Base-by-base conservation (phyloP, 1,284 basidiomycete species). In the Ceratobasidium papillatum region DNA sequence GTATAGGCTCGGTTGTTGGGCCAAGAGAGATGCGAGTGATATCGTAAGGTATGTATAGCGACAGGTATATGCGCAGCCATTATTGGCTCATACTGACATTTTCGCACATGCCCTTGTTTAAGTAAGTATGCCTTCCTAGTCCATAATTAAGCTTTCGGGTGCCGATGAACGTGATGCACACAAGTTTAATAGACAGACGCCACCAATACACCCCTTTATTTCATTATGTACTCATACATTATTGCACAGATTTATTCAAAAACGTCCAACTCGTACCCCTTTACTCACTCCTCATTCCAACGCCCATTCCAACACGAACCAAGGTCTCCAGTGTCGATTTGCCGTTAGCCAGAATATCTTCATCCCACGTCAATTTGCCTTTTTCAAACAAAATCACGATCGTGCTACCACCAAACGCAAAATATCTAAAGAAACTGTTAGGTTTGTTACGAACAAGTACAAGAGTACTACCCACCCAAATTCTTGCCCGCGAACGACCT, bases 391-490 rank as follows among this genome's bases (percentile, higher is more conserved):
- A 81, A 62, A 93, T 83, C 25, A 98, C 94, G 76, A 97, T 92
- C 2, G 95, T 98, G 27, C 92, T 94, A 0, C 96, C 95, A 92
- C 94, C 95, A 80, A 96, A 97, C 0, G 94, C 94, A 80, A 97
- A 97, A 82, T 94, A 97, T 17, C 66, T 71, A 34, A 25, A 51
- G 3, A 30, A 11, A 27, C 5, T 9, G 51, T 32, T 27, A 27
- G 22, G 2, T 8, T 30, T 25, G 25, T 32, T 27, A 30, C 8
- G 51, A 25, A 17, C 7, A 30, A 25, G 14, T 22, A 25, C 17
- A 34, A 27, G 7, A 22, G 14, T 14, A 8, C n/a, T 5, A 71
- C 66, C 1, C 25, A 71, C 0, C 96, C 96, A 78, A 98, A 89
- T 81, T 98, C 96, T 76, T 98, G 88, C 2, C 95, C 95, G 8